phyloP scores from a whole-genome alignment of 768 basidiomycete genomes.

The Daedalea quercina region DNA sequence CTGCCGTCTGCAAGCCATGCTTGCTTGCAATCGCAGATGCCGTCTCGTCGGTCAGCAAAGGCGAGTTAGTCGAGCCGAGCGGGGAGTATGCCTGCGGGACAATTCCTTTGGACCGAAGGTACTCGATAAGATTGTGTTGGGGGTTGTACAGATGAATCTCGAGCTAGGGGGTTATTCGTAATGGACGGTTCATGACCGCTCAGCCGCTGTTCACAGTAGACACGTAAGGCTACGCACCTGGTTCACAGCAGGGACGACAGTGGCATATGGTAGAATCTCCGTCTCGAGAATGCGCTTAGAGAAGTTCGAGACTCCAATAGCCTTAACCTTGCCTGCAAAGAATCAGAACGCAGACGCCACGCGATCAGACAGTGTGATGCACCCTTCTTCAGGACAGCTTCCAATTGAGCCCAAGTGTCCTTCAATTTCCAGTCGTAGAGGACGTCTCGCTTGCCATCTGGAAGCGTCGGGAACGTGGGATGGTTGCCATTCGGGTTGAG shows the following conservation, averaged over 20 bases:
- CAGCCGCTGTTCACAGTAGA: background rate
- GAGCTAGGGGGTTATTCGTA: conserved; percentile 44
- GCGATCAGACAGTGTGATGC: conserved; percentile 16
- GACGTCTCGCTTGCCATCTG: conserved; percentile 61
- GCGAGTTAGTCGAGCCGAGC: conserved; percentile 62
- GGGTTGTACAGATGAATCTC: conserved; percentile 74
- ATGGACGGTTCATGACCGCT: background rate
- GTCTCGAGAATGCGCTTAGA: conserved; percentile 63
- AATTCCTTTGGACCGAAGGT: conserved; percentile 59
- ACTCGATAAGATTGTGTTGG: conserved; percentile 59
- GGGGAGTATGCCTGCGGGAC: conserved; percentile 78
- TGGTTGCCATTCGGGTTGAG: conserved; percentile 65
- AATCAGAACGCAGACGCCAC: background rate
- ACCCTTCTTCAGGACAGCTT: conserved; percentile 61
- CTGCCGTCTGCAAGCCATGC: conserved; percentile 44
- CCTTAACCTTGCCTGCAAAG: conserved; percentile 48
- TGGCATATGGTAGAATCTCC: conserved; percentile 59
- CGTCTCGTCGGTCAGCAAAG: conserved; percentile 56
- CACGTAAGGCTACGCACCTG: conserved; percentile 40
- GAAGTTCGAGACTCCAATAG: conserved; percentile 76
- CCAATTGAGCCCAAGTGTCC: conserved; percentile 85
- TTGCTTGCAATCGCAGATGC: conserved; percentile 55
- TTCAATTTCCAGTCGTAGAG: conserved; percentile 57
- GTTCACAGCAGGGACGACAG: conserved; percentile 65
- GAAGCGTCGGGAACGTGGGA: conserved; percentile 47